Percentiles rank a stretch among this genome's conserved stretches.
Evolutionary conservation across 2,329 filamentous ascomycete genomes (phyloP).

Genomic region (Diplodia sapinea): DNA sequence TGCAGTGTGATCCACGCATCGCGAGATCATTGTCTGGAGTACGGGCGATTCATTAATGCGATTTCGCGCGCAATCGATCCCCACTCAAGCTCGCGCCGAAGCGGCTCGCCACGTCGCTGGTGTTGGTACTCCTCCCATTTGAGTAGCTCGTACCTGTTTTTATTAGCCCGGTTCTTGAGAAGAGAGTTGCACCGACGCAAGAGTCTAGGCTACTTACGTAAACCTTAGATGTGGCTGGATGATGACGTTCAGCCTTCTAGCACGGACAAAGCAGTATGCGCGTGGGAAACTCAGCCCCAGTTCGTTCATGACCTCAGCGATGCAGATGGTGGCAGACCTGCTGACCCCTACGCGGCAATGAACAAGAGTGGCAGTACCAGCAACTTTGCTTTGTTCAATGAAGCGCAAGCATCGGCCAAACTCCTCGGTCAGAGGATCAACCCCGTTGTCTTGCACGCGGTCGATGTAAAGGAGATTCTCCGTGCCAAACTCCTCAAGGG

Average conservation of each 20-base stretch:
- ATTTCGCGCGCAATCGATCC: constrained; percentile 85
- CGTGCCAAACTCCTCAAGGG: constrained; percentile 71
- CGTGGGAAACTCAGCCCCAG: constrained; percentile 82
- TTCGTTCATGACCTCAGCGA: constrained; percentile 95
- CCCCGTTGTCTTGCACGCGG: constrained; percentile 93
- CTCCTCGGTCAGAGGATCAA: constrained; percentile 86
- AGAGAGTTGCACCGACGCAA: neutral
- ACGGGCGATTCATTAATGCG: constrained; percentile 93
- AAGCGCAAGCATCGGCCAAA: constrained; percentile 87
- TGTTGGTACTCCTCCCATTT: constrained; percentile 90
- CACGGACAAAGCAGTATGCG: constrained; percentile 95
- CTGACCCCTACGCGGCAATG: constrained; percentile 97
- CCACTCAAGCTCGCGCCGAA: constrained; percentile 89
- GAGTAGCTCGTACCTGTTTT: constrained; percentile 75
- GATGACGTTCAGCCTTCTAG: constrained; percentile 91
- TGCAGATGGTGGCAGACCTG: constrained; percentile 94
- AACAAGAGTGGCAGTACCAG: constrained; percentile 84
- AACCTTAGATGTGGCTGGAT: constrained; percentile 97
- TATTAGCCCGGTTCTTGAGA: constrained; percentile 18
- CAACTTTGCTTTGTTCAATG: constrained; percentile 80
- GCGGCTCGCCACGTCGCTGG: constrained; percentile 57
- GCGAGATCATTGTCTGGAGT: constrained; percentile 61
- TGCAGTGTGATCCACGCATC: neutral
- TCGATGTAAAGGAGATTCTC: constrained; percentile 83
- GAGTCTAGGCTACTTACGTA: constrained; percentile 59